Evolutionary conservation across 129 eudicot species (phyloP).

Genomic region (Chrysanthemum makinoi): DNA sequence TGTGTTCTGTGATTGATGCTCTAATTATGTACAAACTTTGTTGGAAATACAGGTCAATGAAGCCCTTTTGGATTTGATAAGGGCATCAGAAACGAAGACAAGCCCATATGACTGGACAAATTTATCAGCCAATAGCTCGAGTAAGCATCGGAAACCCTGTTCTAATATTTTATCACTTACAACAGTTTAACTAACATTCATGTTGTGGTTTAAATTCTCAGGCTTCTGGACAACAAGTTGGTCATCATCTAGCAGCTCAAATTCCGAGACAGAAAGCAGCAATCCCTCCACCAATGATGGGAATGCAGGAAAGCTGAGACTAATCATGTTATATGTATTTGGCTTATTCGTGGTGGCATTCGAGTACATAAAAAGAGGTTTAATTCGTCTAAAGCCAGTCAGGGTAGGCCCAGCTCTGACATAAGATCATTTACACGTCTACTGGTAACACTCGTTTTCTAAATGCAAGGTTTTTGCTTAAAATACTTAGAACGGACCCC

Average conservation of each 20-base stretch:
- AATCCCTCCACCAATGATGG: slow-evolving; percentile 30
- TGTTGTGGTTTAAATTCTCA: neutral
- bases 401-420: slow-evolving; percentile 37
- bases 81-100: slow-evolving; percentile 60
- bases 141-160: slow-evolving; percentile 35
- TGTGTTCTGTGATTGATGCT: too few relatives aligned
- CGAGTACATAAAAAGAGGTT: slow-evolving; percentile 46
- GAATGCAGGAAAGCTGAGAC: slow-evolving; percentile 36
- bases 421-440: neutral
- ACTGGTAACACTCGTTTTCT: neutral
- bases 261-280: slow-evolving; percentile 32
- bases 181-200: neutral
- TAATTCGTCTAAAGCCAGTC: too few relatives aligned
- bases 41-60: slow-evolving; percentile 65
- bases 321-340: slow-evolving; percentile 41
- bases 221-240: slow-evolving; percentile 11
- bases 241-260: slow-evolving; percentile 29
- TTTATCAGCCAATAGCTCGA: slow-evolving; percentile 49
- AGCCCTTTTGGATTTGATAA: slow-evolving; percentile 79
- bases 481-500: neutral
- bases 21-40: too few relatives aligned
- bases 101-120: slow-evolving; percentile 87
- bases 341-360: slow-evolving; percentile 59
- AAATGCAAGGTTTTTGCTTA: neutral
- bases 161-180: neutral